Conservation (phyloP, 805 yeast genomes). For the Teunomyces atbi region DNA sequence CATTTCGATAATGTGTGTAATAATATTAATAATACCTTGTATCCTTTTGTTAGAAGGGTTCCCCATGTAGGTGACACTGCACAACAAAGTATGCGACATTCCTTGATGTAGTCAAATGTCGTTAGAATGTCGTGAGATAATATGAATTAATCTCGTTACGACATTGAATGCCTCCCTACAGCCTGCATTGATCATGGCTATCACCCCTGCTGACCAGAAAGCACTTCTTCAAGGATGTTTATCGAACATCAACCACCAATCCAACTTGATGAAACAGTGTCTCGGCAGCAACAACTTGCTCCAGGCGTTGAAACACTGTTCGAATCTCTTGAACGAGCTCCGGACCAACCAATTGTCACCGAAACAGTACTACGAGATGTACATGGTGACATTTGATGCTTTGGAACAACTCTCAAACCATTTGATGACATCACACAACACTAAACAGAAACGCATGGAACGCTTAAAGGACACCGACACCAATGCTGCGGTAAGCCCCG, state of each 20-base stretch:
- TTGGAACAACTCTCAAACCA: slow-evolving; percentile 64
- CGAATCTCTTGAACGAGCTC: slow-evolving; percentile 76
- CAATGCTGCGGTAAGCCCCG: slow-evolving; percentile 16
- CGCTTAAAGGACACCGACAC: background rate
- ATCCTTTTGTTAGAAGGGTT: background rate
- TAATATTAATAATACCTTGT: background rate
- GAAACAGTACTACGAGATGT: slow-evolving; percentile 89
- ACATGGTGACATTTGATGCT: slow-evolving; percentile 80
- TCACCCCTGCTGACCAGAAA: background rate
- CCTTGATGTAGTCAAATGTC: too few species aligned
- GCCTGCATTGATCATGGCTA: background rate
- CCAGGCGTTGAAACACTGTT: slow-evolving; percentile 86
- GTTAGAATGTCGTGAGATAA: too few species aligned
- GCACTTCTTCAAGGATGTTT: slow-evolving; percentile 26
- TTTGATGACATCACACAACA: slow-evolving; percentile 64
- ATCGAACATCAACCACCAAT: slow-evolving; percentile 61
- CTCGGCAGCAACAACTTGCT: slow-evolving; percentile 65
- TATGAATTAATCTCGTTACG: too few species aligned
- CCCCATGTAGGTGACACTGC: too few species aligned
- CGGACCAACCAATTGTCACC: slow-evolving; percentile 77
- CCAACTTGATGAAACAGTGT: slow-evolving; percentile 71
- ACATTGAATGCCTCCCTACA: background rate
- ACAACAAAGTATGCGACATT: background rate
- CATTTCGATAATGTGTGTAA: slow-evolving; percentile 5
- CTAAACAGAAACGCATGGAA: slow-evolving; percentile 44